Evolutionary conservation across 2,329 filamentous ascomycete species (phyloP).

Genomic region (Aspergillus eucalypticola): DNA sequence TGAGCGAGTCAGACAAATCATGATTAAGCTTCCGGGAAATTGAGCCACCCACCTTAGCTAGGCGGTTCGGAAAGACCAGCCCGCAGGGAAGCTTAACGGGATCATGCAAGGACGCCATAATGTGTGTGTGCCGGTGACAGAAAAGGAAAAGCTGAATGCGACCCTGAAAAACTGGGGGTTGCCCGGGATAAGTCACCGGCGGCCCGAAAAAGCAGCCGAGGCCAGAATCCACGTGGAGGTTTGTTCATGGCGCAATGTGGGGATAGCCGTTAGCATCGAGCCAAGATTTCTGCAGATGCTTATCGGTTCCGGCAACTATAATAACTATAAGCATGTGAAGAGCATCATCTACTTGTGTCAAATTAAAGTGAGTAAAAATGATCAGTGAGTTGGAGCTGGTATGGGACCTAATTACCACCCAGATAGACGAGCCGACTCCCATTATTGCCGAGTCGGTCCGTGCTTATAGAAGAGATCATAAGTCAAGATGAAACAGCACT

Average conservation of each 20-base stretch:
- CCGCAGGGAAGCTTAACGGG: constrained; percentile 57
- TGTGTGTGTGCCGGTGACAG: neutral
- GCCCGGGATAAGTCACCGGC: neutral
- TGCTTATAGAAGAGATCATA: too few relatives aligned
- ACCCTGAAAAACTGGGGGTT: neutral
- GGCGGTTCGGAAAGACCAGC: constrained; percentile 57
- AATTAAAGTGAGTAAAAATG: too few relatives aligned
- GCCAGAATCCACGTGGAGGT: neutral
- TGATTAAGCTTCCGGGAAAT: neutral
- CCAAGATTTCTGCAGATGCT: neutral
- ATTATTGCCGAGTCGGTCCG: too few relatives aligned
- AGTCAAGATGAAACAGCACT: too few relatives aligned
- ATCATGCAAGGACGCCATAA: constrained; percentile 36
- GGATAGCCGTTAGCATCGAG: neutral
- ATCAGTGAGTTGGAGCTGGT: too few relatives aligned
- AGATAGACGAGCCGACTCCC: too few relatives aligned
- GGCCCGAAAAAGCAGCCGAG: constrained; percentile 5
- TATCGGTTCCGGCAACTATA: neutral
- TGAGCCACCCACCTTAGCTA: constrained; percentile 43
- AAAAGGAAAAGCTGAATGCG: neutral
- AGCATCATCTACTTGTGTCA: neutral
- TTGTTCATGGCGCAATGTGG: neutral
- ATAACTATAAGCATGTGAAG: neutral
- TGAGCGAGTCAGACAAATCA: constrained; percentile 27
- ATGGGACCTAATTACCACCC: too few relatives aligned